phyloP scores from a whole-genome alignment of 805 yeast species.

The Komagataella phaffii region DNA sequence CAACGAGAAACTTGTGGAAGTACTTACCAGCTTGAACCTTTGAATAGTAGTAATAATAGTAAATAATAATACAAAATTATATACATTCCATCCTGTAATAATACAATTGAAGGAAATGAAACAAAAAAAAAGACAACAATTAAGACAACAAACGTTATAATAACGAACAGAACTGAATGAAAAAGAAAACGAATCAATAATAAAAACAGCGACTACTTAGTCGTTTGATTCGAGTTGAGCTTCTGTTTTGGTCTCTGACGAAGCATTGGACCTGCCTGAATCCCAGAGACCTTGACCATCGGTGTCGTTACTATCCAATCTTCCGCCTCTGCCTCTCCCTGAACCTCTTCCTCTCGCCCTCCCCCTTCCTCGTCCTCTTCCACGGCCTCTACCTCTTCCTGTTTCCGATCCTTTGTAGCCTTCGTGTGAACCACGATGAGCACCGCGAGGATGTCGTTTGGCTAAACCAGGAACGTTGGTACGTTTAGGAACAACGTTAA shows the following conservation, averaged over 20 bases:
- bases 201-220: not conserved
- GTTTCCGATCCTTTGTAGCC: constrained; percentile 29
- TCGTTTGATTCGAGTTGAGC: not conserved
- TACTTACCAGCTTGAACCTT: not conserved
- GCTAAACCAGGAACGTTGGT: constrained; percentile 50
- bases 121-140: not conserved
- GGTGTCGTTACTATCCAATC: not conserved
- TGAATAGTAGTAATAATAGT: not conserved
- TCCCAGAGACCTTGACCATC: not conserved
- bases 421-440: constrained; percentile 23
- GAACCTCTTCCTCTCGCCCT: constrained; percentile 1
- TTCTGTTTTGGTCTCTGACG: not conserved
- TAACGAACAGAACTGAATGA: not conserved
- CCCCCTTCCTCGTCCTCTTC: constrained; percentile 1
- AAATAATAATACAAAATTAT: not conserved
- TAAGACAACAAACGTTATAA: not conserved
- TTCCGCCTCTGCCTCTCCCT: not conserved
- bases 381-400: constrained; percentile 1
- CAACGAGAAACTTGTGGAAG: not conserved
- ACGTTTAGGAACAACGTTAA: constrained; percentile 63
- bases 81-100: not conserved
- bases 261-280: not conserved
- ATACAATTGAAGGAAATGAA: not conserved
- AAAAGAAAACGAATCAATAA: not conserved
- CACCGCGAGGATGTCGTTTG: not conserved